A percentile compares a stretch with the other conserved stretches of the same genome.
phyloP scores from a whole-genome alignment of 331 rosid genomes.

The Dryas integrifolia region DNA sequence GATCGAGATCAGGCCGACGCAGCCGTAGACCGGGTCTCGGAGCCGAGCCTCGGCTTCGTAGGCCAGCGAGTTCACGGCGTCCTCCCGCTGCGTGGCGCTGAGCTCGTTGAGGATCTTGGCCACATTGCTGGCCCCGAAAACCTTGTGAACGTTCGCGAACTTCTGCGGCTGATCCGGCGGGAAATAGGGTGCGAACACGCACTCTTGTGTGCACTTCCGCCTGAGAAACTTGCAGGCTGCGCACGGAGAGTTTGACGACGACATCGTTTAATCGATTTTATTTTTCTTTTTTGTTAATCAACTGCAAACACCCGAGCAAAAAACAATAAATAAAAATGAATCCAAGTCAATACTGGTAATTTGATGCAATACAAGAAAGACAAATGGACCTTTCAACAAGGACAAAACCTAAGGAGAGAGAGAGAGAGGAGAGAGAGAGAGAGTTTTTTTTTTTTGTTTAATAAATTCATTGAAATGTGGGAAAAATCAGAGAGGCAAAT shows the following conservation, averaged over 20 bases:
- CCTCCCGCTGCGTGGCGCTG: slow-evolving; percentile 59
- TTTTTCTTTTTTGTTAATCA: slow-evolving; percentile 15
- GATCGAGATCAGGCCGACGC: slow-evolving; percentile 82
- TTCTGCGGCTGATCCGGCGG: slow-evolving; percentile 92
- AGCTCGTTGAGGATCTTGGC: slow-evolving; percentile 79
- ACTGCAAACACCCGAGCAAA: slow-evolving; percentile 21
- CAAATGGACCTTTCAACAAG: slow-evolving; percentile 11
- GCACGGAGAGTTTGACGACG: slow-evolving; percentile 70
- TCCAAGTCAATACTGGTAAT: slow-evolving; percentile 16
- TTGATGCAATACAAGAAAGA: slow-evolving; percentile 1
- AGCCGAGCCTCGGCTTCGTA: slow-evolving; percentile 88
- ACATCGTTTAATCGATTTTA: slow-evolving; percentile 18
- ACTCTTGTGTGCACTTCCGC: slow-evolving; percentile 87
- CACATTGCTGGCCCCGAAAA: slow-evolving; percentile 90
- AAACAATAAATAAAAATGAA: neutral
- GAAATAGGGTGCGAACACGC: slow-evolving; percentile 91
- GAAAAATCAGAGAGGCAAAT: slow-evolving; percentile 27
- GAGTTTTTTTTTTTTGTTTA: slow-evolving; percentile 11
- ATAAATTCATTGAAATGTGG: slow-evolving; percentile 52
- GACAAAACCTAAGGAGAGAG: slow-evolving; percentile 10
- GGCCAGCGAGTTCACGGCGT: slow-evolving; percentile 87
- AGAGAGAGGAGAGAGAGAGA: slow-evolving; percentile 12
- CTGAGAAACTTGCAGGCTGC: slow-evolving; percentile 86
- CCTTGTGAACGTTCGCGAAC: slow-evolving; percentile 74
- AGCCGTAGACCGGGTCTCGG: slow-evolving; percentile 87